Conservation (phyloP, 306 rosid genomes). For the Castanea mollissima region DNA sequence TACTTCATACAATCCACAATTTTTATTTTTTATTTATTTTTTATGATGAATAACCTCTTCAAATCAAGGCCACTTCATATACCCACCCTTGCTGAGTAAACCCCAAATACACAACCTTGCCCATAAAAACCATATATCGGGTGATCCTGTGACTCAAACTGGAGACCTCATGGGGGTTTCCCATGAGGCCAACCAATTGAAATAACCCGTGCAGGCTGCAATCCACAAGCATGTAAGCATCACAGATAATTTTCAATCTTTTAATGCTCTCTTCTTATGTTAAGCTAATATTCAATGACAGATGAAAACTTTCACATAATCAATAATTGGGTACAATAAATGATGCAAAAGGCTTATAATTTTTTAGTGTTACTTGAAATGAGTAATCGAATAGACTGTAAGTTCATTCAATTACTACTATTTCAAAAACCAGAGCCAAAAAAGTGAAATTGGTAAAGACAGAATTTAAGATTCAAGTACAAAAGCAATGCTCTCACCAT, state of each 20-base stretch:
- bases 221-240: not conserved
- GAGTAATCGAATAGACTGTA: not conserved
- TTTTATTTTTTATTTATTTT: too few relatives aligned
- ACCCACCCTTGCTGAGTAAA: too few relatives aligned
- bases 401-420: not conserved
- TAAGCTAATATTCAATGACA: not conserved
- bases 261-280: not conserved
- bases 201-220: too few relatives aligned
- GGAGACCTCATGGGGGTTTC: too few relatives aligned
- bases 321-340: not conserved
- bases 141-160: too few relatives aligned
- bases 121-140: too few relatives aligned
- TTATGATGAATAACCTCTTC: too few relatives aligned
- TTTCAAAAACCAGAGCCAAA: too few relatives aligned
- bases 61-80: too few relatives aligned
- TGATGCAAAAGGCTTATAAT: not conserved
- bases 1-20: not conserved
- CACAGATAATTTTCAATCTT: not conserved
- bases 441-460: too few relatives aligned
- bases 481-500: slow-evolving; percentile 55
- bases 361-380: not conserved
- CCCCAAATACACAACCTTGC: too few relatives aligned
- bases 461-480: not conserved
- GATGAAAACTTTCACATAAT: not conserved
- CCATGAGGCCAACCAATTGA: too few relatives aligned